Conservation (phyloP, 768 basidiomycete species). For the Xanthoconium purpureum region DNA sequence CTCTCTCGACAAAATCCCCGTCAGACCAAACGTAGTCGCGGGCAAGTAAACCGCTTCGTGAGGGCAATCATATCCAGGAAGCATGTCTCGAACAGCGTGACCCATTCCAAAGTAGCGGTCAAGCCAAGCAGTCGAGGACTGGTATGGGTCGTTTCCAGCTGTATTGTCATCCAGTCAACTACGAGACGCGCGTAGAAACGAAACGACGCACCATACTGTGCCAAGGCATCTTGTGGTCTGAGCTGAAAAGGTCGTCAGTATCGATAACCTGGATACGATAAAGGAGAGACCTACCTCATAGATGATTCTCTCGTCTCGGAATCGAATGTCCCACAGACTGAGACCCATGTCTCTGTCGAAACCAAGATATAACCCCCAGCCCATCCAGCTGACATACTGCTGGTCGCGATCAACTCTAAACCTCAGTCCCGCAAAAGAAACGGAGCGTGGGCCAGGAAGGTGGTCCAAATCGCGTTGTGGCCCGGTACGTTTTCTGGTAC, state of each 20-base stretch:
- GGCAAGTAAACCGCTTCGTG: conserved; percentile 58
- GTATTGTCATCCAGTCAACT: background rate
- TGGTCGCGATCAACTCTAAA: conserved; percentile 51
- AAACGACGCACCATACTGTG: conserved; percentile 47
- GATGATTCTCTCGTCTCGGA: conserved; percentile 56
- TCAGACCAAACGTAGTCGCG: conserved; percentile 47
- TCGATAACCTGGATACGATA: background rate
- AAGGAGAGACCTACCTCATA: conserved; percentile 44
- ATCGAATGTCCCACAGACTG: conserved; percentile 56
- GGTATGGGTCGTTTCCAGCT: conserved; percentile 63
- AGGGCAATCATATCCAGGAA: conserved; percentile 69
- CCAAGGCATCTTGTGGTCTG: conserved; percentile 59
- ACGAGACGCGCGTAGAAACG: background rate
- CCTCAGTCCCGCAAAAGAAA: conserved; percentile 57
- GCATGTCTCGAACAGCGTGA: conserved; percentile 49
- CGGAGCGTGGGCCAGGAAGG: conserved; percentile 60
- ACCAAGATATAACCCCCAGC: conserved; percentile 57
- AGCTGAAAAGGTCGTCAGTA: conserved; percentile 34
- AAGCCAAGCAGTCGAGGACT: conserved; percentile 59
- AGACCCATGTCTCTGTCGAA: conserved; percentile 69
- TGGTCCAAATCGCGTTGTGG: conserved; percentile 55
- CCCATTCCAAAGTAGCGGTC: conserved; percentile 69
- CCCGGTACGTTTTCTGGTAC: conserved; percentile 41
- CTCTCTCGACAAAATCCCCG: conserved; percentile 44
- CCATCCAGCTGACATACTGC: conserved; percentile 67